phyloP scores from a whole-genome alignment of 202 grass and related monocot species.

The Elaeis oleifera region DNA sequence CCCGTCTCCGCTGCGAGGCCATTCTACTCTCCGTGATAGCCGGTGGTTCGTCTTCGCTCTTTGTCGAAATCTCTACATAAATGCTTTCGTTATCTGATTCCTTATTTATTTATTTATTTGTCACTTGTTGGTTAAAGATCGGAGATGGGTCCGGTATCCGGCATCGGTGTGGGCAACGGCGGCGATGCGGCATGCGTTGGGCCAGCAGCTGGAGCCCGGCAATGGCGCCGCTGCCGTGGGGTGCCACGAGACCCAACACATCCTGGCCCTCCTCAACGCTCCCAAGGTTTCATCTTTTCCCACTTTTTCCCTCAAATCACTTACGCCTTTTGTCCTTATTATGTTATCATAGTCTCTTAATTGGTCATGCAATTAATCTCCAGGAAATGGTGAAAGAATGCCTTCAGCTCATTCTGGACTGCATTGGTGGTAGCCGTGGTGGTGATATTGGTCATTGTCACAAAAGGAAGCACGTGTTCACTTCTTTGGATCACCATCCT shows the following conservation, averaged over 20 bases:
- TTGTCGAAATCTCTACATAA: background rate
- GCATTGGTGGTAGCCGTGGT: conserved; percentile 8
- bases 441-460: background rate
- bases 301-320: background rate
- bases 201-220: too few species aligned
- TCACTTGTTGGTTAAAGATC: conserved; percentile 25
- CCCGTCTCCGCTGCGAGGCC: conserved; percentile 36
- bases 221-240: background rate
- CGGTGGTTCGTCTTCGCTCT: conserved; percentile 31
- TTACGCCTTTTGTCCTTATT: background rate
- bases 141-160: conserved; percentile 45
- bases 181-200: background rate
- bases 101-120: background rate
- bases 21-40: conserved; percentile 43
- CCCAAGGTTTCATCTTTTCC: conserved; percentile 32
- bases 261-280: conserved; percentile 39
- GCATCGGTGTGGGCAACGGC: conserved; percentile 33
- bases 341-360: background rate
- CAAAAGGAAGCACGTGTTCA: conserved; percentile 27
- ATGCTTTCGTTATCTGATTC: background rate
- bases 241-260: background rate
- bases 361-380: background rate
- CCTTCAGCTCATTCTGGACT: conserved; percentile 36
- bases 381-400: conserved; percentile 56
- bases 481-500: background rate